Evolutionary conservation across 176 grass and related monocot genomes (phyloP), one percentile per base, ranked within the genome.

Genomic region (Hyparrhenia diplandra): DNA sequence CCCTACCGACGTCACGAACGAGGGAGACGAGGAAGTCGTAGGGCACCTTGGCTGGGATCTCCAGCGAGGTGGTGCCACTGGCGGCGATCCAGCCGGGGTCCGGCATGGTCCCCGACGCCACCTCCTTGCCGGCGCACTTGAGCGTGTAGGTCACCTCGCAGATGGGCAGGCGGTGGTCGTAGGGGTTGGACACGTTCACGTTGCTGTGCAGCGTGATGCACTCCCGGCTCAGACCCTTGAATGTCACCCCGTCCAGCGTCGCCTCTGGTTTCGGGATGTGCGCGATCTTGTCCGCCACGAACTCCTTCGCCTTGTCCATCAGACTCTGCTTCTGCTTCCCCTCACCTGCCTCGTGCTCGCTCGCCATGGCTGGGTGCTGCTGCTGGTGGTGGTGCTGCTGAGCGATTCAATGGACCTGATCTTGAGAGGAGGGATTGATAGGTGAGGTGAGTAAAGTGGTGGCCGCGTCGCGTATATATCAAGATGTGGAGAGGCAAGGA

Each of bases 271-370:
- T 94, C 27, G 89, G 89, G 64, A 97, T 45, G 69, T 88, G 75
- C 61, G 92, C 94, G 73, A 97, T 78, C 85, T 97, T 97, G 29
- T 97, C 92, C 25, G 83, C 89, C 16, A 97, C 88, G 87, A 97
- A 97, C 57, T n/a, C 88, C 88, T 97, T 94, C 24, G 90, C 95
- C 90, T 94, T 94, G 95, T 97, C 90, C 45, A 97, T 35, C 54
- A 97, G 39, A 20, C 89, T 66, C 77, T 25, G 77, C 77, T 80
- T 47, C 76, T 58, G 8, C 61, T 65, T 49, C 11, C n/a, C 24
- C 18, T 23, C 42, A 2, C 52, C 52, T 2, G 21, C 8, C 52
- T 4, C 71, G 37, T 29, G 37, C 40, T 11, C 24, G 31, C 13
- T 29, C 27, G 13, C 25, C 77, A 77, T 74, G 25, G 24, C 31